Evolutionary conservation across 1,284 basidiomycete species (phyloP).

Genomic region (Fomitopsis pinicola): DNA sequence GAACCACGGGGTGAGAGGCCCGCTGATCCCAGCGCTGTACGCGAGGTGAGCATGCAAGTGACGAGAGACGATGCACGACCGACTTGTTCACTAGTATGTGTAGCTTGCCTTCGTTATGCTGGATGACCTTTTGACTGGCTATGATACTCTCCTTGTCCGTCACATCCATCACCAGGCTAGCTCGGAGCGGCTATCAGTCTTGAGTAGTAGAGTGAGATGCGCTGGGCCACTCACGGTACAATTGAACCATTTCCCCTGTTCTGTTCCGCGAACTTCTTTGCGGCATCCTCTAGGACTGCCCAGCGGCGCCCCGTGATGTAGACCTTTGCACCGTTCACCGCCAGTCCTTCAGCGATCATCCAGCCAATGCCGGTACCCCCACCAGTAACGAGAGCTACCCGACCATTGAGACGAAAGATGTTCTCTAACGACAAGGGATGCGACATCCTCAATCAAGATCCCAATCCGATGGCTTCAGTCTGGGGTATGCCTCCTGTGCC

Average conservation of each 20-base stretch:
- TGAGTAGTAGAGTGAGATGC: neutral
- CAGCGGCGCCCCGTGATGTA: conserved; percentile 72
- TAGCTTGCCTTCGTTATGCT: conserved; percentile 61
- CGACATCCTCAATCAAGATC: conserved; percentile 6
- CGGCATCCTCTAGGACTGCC: conserved; percentile 56
- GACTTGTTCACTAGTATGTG: conserved; percentile 83
- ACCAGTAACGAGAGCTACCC: conserved; percentile 73
- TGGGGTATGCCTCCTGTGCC: neutral
- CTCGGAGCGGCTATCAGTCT: neutral
- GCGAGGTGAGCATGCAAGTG: neutral
- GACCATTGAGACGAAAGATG: conserved; percentile 56
- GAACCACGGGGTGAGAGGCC: conserved; percentile 58
- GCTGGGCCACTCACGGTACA: conserved; percentile 40
- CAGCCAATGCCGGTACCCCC: conserved; percentile 79
- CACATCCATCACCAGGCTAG: conserved; percentile 65
- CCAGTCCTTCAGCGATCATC: conserved; percentile 73
- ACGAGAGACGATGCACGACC: conserved; percentile 36
- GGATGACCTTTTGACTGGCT: conserved; percentile 46
- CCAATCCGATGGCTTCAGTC: neutral
- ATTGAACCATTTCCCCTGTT: conserved; percentile 43
- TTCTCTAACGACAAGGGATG: conserved; percentile 27
- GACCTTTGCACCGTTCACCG: conserved; percentile 75
- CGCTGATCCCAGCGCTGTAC: conserved; percentile 64
- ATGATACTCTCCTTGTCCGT: conserved; percentile 66
- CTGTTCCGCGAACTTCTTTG: conserved; percentile 41